phyloP scores from a whole-genome alignment of 148 eudicot genomes.

The Chenopodium berlandieri region DNA sequence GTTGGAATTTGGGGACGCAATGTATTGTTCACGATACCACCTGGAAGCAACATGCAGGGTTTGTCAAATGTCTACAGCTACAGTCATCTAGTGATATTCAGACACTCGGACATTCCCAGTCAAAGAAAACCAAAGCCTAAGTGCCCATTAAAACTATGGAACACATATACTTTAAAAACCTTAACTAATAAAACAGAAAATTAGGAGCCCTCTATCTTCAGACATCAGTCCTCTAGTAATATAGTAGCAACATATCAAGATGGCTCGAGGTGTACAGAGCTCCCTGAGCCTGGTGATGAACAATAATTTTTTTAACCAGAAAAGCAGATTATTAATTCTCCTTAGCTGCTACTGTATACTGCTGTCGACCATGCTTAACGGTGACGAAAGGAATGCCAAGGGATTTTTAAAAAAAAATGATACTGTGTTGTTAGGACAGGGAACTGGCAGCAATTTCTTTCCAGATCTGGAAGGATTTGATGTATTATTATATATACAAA shows the following conservation, averaged over 20 bases:
- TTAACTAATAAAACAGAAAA: not conserved
- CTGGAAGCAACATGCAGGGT: slow-evolving; percentile 31
- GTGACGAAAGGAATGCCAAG: not conserved
- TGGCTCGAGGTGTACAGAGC: not conserved
- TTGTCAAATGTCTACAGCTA: not conserved
- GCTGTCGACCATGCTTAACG: not conserved
- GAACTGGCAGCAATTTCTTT: not conserved
- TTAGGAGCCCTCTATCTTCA: not conserved
- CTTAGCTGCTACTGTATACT: not conserved
- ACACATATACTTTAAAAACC: not conserved
- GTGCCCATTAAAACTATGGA: not conserved
- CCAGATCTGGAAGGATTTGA: not conserved
- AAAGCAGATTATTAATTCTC: not conserved
- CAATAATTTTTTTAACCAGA: not conserved
- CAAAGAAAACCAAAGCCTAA: not conserved
- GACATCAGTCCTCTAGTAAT: not conserved
- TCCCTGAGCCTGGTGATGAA: not conserved
- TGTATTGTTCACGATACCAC: slow-evolving; percentile 88
- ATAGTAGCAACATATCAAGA: not conserved
- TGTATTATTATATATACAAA: too few relatives aligned
- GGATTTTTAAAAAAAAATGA: not conserved
- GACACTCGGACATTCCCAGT: not conserved
- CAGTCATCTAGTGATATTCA: not conserved
- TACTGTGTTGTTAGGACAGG: not conserved
- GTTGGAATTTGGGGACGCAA: slow-evolving; percentile 89